Evolutionary conservation across 306 rosid species (phyloP).

Genomic region (Trifolium subterraneum): DNA sequence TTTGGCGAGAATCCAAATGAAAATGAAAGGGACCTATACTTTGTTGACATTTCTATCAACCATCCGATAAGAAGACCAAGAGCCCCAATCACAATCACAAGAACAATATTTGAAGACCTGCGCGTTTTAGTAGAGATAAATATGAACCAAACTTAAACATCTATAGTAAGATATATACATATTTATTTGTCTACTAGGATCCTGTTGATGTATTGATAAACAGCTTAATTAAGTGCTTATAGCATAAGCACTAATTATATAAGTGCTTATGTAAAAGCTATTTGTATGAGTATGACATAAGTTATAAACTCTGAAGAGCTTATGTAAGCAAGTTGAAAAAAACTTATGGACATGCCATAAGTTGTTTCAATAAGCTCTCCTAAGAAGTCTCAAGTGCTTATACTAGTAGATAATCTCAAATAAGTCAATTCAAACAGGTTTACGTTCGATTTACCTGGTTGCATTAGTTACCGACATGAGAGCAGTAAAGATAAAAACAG

Average conservation of each 20-base stretch:
- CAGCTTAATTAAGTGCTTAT: too few relatives aligned
- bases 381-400: background rate
- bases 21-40: slow-evolving; percentile 51
- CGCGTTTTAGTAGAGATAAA: slow-evolving; percentile 24
- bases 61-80: slow-evolving; percentile 58
- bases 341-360: background rate
- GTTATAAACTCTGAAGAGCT: background rate
- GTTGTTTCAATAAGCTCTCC: background rate
- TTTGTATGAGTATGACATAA: too few relatives aligned
- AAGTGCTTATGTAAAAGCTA: background rate
- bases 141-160: slow-evolving; percentile 19
- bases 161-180: background rate
- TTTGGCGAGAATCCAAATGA: slow-evolving; percentile 39
- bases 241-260: too few relatives aligned
- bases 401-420: background rate
- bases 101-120: slow-evolving; percentile 43
- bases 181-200: too few relatives aligned
- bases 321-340: background rate
- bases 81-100: slow-evolving; percentile 49
- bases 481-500: slow-evolving; percentile 86
- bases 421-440: background rate
- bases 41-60: slow-evolving; percentile 57
- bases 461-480: slow-evolving; percentile 85
- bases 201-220: too few relatives aligned
- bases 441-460: slow-evolving; percentile 62